Evolutionary conservation across 352 stramenopile species (phyloP).

Genomic region (Phytophthora megakarya): DNA sequence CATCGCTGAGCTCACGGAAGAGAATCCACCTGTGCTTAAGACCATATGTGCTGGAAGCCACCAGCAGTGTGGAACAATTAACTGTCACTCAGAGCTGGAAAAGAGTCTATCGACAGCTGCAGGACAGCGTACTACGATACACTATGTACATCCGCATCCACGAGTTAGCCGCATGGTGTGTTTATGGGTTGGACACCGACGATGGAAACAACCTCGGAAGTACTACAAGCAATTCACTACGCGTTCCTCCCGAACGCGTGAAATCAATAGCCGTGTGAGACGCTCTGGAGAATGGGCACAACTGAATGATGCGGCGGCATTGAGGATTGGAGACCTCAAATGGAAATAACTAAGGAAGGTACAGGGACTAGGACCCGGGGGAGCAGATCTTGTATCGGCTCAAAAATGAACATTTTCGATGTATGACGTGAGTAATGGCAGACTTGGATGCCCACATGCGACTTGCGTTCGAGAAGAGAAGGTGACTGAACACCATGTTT

Average conservation of each 20-base stretch:
- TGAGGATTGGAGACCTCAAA: not conserved
- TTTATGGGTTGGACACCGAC: not conserved
- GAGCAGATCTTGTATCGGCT: not conserved
- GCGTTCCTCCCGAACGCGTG: no score
- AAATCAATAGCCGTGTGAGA: no score
- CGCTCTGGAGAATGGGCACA: no score
- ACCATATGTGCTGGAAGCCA: no score
- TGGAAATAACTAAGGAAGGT: not conserved
- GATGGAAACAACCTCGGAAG: slow-evolving; percentile 22
- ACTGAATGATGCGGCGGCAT: not conserved
- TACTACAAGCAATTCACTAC: no score
- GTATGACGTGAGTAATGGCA: not conserved
- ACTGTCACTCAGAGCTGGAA: no score
- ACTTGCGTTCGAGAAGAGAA: not conserved
- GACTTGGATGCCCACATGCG: not conserved
- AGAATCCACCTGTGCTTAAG: no score
- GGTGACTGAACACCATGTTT: not conserved
- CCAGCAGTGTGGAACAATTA: no score
- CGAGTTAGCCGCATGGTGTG: not conserved
- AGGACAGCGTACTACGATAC: not conserved
- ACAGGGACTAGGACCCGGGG: no score
- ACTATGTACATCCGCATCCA: slow-evolving; percentile 1
- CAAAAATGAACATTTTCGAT: not conserved
- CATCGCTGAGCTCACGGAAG: no score
- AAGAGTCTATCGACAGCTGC: no score